Evolutionary conservation across 108 stramenopile genomes (phyloP), one percentile per base, ranked within the genome.

Genomic region (Nitzschia sp.): DNA sequence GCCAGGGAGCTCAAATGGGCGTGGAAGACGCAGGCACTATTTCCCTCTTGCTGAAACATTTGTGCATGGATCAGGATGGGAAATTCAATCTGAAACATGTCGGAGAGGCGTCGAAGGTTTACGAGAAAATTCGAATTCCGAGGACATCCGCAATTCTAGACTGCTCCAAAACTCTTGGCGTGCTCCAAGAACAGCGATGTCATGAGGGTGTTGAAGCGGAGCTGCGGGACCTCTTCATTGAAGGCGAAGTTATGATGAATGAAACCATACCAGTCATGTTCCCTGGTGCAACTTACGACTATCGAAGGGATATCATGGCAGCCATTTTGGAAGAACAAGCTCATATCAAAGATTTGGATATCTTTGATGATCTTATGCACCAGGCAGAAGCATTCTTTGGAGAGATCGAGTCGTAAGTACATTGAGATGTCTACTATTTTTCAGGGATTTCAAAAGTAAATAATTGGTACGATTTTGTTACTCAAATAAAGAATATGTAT

Each of bases 1-100:
- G 88, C 19, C 88, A 89, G 67, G 88, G 88, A 0, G 85, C 88
- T 21, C 74, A 79, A 59, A 80, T 81, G 82, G 88, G 83, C 17
- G 72, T 86, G 53, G 88, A 89, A 59, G 88, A 89, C 70, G 83
- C 83, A 0, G 66, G 66, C 19, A 66, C 66, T 25, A 19, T 66
- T n/a, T 30, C 32, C 3, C 31, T 84, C 0, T 58, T 87, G 1
- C 31, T 53, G 3, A 59, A 75, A 3, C 64, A 58, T 34, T 70
- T 60, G 29, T 87, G 82, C 54, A 53, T 48, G 4, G 64, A 25
- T 16, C 21, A 69, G 1, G 21, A 22, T 50, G 50, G 38, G 13
- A 60, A 60, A 0, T 29, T 76, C 0, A 60, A 75, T 31, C 54
- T 75, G 16, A 47, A 53, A 13, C 26, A 71, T 56, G 72, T 87